A percentile compares a stretch with the other conserved stretches of the same genome.
Evolutionary conservation across 768 basidiomycete species (phyloP).

Genomic region (button mushroom (Agaricus bisporus)): DNA sequence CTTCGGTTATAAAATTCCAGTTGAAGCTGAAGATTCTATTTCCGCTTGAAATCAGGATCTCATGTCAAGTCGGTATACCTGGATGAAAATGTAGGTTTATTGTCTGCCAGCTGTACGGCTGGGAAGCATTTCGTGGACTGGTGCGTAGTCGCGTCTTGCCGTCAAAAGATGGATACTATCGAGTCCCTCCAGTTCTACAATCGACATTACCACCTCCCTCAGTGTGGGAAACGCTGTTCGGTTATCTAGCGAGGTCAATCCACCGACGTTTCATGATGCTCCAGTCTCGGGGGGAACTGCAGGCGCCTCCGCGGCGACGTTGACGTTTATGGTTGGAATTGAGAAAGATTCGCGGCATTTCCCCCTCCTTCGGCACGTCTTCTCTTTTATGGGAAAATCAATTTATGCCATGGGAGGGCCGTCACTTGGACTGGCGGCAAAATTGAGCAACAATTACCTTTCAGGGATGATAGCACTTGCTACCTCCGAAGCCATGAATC

Average conservation of each 20-base stretch:
- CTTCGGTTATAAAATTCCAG: not conserved
- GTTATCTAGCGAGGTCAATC: slow-evolving; percentile 13
- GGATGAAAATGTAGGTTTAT: slow-evolving; percentile 24
- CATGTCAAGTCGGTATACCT: slow-evolving; percentile 35
- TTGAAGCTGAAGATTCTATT: not conserved
- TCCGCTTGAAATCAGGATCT: slow-evolving; percentile 18
- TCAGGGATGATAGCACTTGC: slow-evolving; percentile 35
- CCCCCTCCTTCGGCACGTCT: slow-evolving; percentile 26
- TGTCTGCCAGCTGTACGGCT: slow-evolving; percentile 27
- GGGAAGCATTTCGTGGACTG: slow-evolving; percentile 38
- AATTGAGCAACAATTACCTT: slow-evolving; percentile 39
- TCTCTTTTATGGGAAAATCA: slow-evolving; percentile 30
- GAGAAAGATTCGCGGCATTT: slow-evolving; percentile 24
- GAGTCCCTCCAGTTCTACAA: slow-evolving; percentile 29
- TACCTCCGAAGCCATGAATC: slow-evolving; percentile 38
- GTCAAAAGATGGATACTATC: not conserved
- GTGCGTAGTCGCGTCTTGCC: slow-evolving; percentile 16
- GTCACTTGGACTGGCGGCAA: slow-evolving; percentile 36
- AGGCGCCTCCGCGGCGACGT: slow-evolving; percentile 29
- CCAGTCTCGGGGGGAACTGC: slow-evolving; percentile 38
- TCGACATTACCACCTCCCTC: slow-evolving; percentile 31
- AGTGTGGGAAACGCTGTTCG: slow-evolving; percentile 24
- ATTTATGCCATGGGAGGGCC: slow-evolving; percentile 32
- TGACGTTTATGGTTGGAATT: slow-evolving; percentile 36
- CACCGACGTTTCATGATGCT: slow-evolving; percentile 31